These are phyloP conservation scores for Metschnikowia kofuensis DNA, from an alignment of 805 yeast genomes.

Conservation along the genomic window DNA sequence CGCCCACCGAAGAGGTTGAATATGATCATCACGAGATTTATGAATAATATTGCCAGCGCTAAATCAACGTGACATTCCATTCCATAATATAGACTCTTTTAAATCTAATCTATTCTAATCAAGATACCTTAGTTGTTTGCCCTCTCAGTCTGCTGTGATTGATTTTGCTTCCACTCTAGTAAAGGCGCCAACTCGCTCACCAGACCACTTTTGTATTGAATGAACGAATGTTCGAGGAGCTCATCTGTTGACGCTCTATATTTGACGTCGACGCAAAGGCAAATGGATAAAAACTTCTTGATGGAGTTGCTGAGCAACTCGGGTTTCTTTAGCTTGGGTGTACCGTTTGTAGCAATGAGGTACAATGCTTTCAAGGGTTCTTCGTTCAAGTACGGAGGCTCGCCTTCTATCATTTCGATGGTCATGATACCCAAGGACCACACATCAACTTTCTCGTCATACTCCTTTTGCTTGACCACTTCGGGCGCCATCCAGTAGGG, in stretches of 20 bases:
- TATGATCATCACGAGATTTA: slow-evolving; percentile 5
- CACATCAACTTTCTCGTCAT: slow-evolving; percentile 78
- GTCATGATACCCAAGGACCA: slow-evolving; percentile 87
- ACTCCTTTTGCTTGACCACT: slow-evolving; percentile 74
- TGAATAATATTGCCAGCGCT: not conserved
- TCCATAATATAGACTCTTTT: not conserved
- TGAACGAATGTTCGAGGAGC: slow-evolving; percentile 71
- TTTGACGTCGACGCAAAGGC: slow-evolving; percentile 91
- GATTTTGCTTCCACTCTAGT: slow-evolving; percentile 46
- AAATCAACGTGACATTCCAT: no score
- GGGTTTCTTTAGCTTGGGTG: slow-evolving; percentile 70
- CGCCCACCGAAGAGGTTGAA: slow-evolving; percentile 2
- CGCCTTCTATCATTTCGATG: slow-evolving; percentile 83
- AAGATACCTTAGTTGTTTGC: not conserved
- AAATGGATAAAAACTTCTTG: slow-evolving; percentile 82
- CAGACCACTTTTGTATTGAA: slow-evolving; percentile 57
- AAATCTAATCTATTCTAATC: not conserved
- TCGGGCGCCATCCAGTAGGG: slow-evolving; percentile 94
- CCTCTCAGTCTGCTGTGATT: not conserved
- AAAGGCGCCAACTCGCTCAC: slow-evolving; percentile 58
- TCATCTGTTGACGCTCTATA: slow-evolving; percentile 91
- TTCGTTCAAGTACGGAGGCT: slow-evolving; percentile 80
- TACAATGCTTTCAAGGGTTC: slow-evolving; percentile 76
- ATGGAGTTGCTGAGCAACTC: slow-evolving; percentile 69
- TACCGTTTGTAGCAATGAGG: slow-evolving; percentile 76